Evolutionary conservation across 1,284 basidiomycete species (phyloP).

Genomic region (Papiliotrema laurentii): DNA sequence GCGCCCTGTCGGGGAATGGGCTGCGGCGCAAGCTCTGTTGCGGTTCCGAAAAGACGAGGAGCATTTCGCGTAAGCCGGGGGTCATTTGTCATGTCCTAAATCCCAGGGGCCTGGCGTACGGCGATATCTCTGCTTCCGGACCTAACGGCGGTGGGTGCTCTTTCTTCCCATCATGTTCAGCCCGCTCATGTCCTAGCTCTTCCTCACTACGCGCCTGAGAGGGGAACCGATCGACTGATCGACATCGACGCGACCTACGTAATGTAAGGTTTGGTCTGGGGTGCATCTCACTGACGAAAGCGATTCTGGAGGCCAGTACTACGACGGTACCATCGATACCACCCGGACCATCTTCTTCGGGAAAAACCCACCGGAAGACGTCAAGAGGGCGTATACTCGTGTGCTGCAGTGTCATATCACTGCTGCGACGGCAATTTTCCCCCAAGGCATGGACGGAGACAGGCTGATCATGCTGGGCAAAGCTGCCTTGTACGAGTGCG

Average conservation of each 20-base stretch:
- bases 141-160: slow-evolving; percentile 59
- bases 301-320: slow-evolving; percentile 83
- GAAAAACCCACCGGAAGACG: slow-evolving; percentile 67
- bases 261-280: slow-evolving; percentile 58
- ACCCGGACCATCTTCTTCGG: slow-evolving; percentile 82
- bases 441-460: slow-evolving; percentile 74
- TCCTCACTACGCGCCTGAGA: slow-evolving; percentile 84
- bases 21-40: slow-evolving; percentile 78
- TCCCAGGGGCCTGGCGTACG: slow-evolving; percentile 72
- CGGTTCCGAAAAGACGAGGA: slow-evolving; percentile 70
- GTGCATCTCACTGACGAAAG: slow-evolving; percentile 46
- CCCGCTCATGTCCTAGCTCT: slow-evolving; percentile 55
- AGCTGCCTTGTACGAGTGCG: slow-evolving; percentile 69
- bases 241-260: slow-evolving; percentile 77
- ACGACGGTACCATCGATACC: slow-evolving; percentile 84
- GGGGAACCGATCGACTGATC: slow-evolving; percentile 66
- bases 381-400: slow-evolving; percentile 82
- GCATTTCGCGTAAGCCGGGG: slow-evolving; percentile 58
- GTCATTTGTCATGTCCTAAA: slow-evolving; percentile 4
- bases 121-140: slow-evolving; percentile 87
- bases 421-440: slow-evolving; percentile 83
- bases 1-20: slow-evolving; percentile 77
- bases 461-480: slow-evolving; percentile 81
- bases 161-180: background rate
- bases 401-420: slow-evolving; percentile 97